These are phyloP conservation scores for Magnaporthales sp. DNA, from an alignment of 2,329 filamentous ascomycete species.

Conservation along the genomic window DNA sequence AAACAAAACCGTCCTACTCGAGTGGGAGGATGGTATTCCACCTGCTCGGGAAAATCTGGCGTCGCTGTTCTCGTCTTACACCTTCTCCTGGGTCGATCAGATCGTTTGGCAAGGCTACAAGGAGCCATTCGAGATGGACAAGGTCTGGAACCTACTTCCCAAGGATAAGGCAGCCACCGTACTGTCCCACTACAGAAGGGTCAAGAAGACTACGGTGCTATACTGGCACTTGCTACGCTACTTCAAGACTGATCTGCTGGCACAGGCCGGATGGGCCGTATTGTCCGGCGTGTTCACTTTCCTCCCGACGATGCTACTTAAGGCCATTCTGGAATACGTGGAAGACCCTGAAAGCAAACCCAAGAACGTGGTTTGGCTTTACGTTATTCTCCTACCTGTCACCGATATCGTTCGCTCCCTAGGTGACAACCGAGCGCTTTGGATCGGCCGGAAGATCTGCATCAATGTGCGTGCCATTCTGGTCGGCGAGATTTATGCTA, in stretches of 20 bases:
- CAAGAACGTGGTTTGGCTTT: slow-evolving; percentile 87
- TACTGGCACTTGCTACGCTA: slow-evolving; percentile 75
- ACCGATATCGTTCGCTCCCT: slow-evolving; percentile 76
- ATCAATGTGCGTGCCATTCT: slow-evolving; percentile 90
- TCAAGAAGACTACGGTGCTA: slow-evolving; percentile 73
- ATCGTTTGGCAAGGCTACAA: slow-evolving; percentile 87
- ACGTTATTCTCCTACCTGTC: slow-evolving; percentile 81
- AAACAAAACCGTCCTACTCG: slow-evolving; percentile 79
- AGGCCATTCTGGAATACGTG: slow-evolving; percentile 89
- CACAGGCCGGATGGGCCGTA: slow-evolving; percentile 73
- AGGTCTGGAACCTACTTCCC: slow-evolving; percentile 87
- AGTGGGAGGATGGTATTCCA: slow-evolving; percentile 81
- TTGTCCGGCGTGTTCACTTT: slow-evolving; percentile 80
- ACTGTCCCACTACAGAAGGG: slow-evolving; percentile 72
- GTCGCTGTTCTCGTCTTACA: slow-evolving; percentile 78
- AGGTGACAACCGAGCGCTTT: slow-evolving; percentile 77
- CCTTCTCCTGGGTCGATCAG: slow-evolving; percentile 84
- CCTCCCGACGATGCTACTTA: slow-evolving; percentile 81
- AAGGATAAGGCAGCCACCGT: slow-evolving; percentile 81
- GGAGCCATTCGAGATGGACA: slow-evolving; percentile 69
- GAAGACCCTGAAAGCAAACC: slow-evolving; percentile 71
- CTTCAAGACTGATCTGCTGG: slow-evolving; percentile 67
- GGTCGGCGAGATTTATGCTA: slow-evolving; percentile 94
- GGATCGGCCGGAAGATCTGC: slow-evolving; percentile 90
- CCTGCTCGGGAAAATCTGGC: slow-evolving; percentile 82